Conservation (phyloP, 495 filamentous ascomycete genomes). For the Bacidia rubella region DNA sequence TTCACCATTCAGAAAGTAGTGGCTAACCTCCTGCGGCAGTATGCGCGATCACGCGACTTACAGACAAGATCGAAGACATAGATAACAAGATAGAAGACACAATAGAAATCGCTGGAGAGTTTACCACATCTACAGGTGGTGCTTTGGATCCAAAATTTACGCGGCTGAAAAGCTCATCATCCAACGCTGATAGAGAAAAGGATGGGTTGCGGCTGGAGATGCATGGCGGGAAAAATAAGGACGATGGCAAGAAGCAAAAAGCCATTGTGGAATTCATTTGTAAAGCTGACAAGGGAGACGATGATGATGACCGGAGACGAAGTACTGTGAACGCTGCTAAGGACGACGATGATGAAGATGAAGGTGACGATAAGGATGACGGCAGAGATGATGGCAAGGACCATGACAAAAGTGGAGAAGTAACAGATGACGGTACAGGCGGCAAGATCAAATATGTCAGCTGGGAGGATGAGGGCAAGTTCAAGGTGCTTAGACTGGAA, state of each 20-base stretch:
- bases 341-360: slow-evolving; percentile 23
- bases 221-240: slow-evolving; percentile 47
- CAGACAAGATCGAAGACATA: slow-evolving; percentile 28
- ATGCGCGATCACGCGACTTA: slow-evolving; percentile 58
- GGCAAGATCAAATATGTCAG: slow-evolving; percentile 58
- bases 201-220: slow-evolving; percentile 61
- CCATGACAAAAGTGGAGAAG: slow-evolving; percentile 22
- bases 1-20: neutral
- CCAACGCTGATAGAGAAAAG: slow-evolving; percentile 41
- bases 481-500: slow-evolving; percentile 50
- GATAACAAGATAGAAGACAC: slow-evolving; percentile 29
- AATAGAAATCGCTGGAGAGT: slow-evolving; percentile 65
- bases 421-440: slow-evolving; percentile 26
- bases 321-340: slow-evolving; percentile 23
- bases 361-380: slow-evolving; percentile 5
- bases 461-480: slow-evolving; percentile 43
- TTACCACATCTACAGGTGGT: slow-evolving; percentile 35
- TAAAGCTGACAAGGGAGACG: slow-evolving; percentile 18
- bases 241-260: slow-evolving; percentile 29
- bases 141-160: slow-evolving; percentile 47
- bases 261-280: slow-evolving; percentile 80
- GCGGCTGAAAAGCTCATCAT: slow-evolving; percentile 44
- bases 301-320: slow-evolving; percentile 16
- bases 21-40: slow-evolving; percentile 27
- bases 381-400: slow-evolving; percentile 21